Evolutionary conservation across 331 rosid species (phyloP).

Genomic region (Prunus yedoensis): DNA sequence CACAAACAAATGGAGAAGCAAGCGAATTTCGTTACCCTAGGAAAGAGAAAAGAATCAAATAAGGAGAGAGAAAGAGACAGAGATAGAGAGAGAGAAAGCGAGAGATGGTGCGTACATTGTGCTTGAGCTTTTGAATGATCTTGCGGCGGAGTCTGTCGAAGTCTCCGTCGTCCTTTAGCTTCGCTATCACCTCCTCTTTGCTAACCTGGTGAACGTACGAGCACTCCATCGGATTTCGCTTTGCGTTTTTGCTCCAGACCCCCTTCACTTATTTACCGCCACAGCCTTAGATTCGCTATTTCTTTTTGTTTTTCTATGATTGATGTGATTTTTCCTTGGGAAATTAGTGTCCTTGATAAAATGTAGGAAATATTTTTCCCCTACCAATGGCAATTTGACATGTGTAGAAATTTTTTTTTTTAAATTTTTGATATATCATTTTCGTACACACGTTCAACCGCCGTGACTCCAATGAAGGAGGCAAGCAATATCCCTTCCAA

Average conservation of each 20-base stretch:
- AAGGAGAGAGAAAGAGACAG: neutral
- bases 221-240: slow-evolving; percentile 13
- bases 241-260: neutral
- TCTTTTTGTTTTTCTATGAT: too few species aligned
- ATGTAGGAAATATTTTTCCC: too few species aligned
- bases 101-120: slow-evolving; percentile 43
- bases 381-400: too few species aligned
- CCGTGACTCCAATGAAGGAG: too few species aligned
- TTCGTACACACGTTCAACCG: too few species aligned
- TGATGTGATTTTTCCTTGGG: too few species aligned
- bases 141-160: slow-evolving; percentile 82
- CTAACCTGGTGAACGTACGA: slow-evolving; percentile 14
- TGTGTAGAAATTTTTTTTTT: too few species aligned
- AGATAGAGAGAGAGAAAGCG: neutral
- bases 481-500: too few species aligned
- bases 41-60: slow-evolving; percentile 2
- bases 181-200: slow-evolving; percentile 68
- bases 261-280: neutral
- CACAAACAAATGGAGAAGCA: neutral
- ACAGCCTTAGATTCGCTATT: neutral
- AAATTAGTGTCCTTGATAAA: too few species aligned
- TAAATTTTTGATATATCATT: too few species aligned
- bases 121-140: slow-evolving; percentile 76
- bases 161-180: slow-evolving; percentile 91
- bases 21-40: slow-evolving; percentile 4